phyloP scores from a whole-genome alignment of 2,329 filamentous ascomycete genomes.

The Ophiosphaerella herpotricha region DNA sequence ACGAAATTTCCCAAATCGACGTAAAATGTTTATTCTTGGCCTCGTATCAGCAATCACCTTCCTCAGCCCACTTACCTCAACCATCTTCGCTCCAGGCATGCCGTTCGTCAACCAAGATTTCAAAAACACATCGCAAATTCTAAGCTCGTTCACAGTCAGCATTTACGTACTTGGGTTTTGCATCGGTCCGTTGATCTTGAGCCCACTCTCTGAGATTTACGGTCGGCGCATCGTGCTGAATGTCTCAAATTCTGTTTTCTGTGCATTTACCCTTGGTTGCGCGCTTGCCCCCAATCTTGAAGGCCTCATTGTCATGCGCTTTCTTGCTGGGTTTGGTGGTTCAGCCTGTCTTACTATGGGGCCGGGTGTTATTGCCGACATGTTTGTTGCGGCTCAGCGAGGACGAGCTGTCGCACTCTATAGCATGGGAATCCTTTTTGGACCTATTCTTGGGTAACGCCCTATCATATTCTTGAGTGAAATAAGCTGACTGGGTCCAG shows the following conservation, averaged over 20 bases:
- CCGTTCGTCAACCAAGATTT: constrained; percentile 38
- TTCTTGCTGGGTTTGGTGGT: constrained; percentile 37
- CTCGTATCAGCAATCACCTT: constrained; percentile 40
- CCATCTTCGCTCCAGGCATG: constrained; percentile 43
- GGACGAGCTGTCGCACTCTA: constrained; percentile 41
- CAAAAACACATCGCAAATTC: constrained; percentile 35
- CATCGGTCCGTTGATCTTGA: constrained; percentile 38
- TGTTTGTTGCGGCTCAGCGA: constrained; percentile 39
- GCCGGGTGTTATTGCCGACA: constrained; percentile 40
- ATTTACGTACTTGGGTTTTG: constrained; percentile 45
- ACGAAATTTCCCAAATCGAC: constrained; percentile 34
- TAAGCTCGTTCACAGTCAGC: constrained; percentile 39
- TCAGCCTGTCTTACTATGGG: constrained; percentile 37
- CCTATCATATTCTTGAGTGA: too few species aligned
- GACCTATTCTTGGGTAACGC: constrained; percentile 30
- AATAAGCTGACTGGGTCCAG: too few species aligned
- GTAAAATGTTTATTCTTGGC: constrained; percentile 35
- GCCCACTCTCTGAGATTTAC: constrained; percentile 43
- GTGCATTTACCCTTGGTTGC: constrained; percentile 55
- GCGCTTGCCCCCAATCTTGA: constrained; percentile 41
- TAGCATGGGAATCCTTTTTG: constrained; percentile 37
- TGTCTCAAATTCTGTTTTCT: constrained; percentile 54
- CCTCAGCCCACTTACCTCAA: constrained; percentile 41
- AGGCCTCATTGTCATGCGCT: constrained; percentile 43
- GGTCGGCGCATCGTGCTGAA: constrained; percentile 40